Conservation (phyloP, 371 early-diverging fungal species). For the Rhizopus stolonifer region DNA sequence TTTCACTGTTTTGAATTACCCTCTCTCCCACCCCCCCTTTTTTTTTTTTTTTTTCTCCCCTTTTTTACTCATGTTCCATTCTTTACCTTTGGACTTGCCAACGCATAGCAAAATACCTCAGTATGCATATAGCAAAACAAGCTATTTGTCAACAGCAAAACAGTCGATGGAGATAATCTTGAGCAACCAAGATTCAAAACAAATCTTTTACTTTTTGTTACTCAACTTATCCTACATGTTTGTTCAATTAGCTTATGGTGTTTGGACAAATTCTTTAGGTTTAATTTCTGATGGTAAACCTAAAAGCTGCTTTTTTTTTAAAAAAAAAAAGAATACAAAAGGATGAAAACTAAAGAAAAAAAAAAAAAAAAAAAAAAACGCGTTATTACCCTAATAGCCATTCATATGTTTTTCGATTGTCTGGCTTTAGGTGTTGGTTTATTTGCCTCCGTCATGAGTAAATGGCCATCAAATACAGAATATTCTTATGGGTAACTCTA, state of each 20-base stretch:
- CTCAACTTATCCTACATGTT: conserved; percentile 94
- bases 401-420: conserved; percentile 98
- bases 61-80: conserved; percentile 32
- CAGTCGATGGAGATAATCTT: conserved; percentile 58
- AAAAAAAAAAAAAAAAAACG: background rate
- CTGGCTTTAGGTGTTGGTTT: conserved; percentile 86
- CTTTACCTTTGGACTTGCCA: conserved; percentile 42
- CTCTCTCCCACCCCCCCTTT: too few species aligned
- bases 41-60: background rate
- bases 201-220: conserved; percentile 88
- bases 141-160: conserved; percentile 32
- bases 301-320: too few species aligned
- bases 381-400: conserved; percentile 48
- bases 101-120: conserved; percentile 33
- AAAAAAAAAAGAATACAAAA: too few species aligned
- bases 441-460: conserved; percentile 86
- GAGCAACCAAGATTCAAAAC: conserved; percentile 75
- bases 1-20: too few species aligned
- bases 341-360: too few species aligned
- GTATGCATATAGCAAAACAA: conserved; percentile 38
- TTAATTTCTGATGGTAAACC: conserved; percentile 85
- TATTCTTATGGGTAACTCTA: conserved; percentile 74
- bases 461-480: conserved; percentile 80
- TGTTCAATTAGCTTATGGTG: conserved; percentile 88
- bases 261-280: conserved; percentile 91